Conservation (phyloP, 1,284 basidiomycete species). For the Tilletia horrida region DNA sequence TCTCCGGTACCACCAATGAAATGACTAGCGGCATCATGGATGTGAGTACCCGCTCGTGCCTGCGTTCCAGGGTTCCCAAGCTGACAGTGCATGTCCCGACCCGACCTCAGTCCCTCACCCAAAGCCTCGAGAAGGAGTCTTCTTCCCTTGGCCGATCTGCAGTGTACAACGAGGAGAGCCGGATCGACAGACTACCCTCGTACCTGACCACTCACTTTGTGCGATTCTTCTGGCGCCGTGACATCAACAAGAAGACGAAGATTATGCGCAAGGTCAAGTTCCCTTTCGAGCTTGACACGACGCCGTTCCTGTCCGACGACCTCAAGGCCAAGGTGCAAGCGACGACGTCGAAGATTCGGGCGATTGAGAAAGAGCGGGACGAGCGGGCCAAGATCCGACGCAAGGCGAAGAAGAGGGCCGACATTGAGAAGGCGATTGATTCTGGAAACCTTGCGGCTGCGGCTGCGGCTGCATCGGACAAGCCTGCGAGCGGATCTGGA, state of each 20-base stretch:
- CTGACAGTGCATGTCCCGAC: slow-evolving; percentile 6
- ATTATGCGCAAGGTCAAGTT: slow-evolving; percentile 86
- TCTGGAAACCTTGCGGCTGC: slow-evolving; percentile 21
- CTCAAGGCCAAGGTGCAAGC: slow-evolving; percentile 70
- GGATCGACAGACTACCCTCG: slow-evolving; percentile 76
- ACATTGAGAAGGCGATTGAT: slow-evolving; percentile 44
- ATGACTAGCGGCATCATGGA: slow-evolving; percentile 82
- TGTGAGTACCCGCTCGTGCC: slow-evolving; percentile 62
- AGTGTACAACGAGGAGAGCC: slow-evolving; percentile 75
- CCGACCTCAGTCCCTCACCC: slow-evolving; percentile 64
- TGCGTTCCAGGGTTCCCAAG: too few relatives aligned
- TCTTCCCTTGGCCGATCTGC: slow-evolving; percentile 75
- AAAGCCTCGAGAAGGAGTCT: slow-evolving; percentile 81
- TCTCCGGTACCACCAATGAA: slow-evolving; percentile 78
- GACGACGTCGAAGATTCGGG: slow-evolving; percentile 68
- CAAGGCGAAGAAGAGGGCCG: slow-evolving; percentile 60
- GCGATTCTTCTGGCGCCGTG: slow-evolving; percentile 88
- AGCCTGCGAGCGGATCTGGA: slow-evolving; percentile 55
- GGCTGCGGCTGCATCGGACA: slow-evolving; percentile 58
- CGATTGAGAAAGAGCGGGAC: slow-evolving; percentile 74
- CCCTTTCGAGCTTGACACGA: slow-evolving; percentile 75
- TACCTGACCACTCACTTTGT: slow-evolving; percentile 87
- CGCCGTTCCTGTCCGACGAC: slow-evolving; percentile 77
- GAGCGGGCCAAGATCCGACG: slow-evolving; percentile 81
- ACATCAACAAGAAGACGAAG: slow-evolving; percentile 69